phyloP scores from a whole-genome alignment of 164 flowering plant species.

The Sedum album region DNA sequence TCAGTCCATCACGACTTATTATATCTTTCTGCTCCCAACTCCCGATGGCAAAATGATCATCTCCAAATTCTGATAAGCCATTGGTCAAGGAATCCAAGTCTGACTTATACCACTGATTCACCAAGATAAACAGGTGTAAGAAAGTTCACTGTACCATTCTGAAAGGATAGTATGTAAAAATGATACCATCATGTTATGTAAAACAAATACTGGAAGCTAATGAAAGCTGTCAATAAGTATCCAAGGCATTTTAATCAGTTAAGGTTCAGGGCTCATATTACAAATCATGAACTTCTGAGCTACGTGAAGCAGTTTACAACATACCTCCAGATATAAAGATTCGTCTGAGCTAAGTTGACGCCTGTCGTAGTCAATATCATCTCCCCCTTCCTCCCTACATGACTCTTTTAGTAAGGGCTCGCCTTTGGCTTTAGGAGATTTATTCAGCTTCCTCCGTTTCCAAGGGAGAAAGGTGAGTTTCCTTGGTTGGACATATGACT shows the following conservation, averaged over 20 bases:
- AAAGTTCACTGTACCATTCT: background rate
- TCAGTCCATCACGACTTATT: slow-evolving; percentile 74
- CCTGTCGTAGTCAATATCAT: slow-evolving; percentile 94
- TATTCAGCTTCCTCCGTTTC: slow-evolving; percentile 88
- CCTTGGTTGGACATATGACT: slow-evolving; percentile 35
- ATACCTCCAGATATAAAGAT: slow-evolving; percentile 51
- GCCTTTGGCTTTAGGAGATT: slow-evolving; percentile 89
- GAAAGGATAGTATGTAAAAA: background rate
- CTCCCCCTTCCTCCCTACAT: slow-evolving; percentile 97
- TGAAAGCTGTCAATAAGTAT: background rate
- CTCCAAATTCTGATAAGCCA: slow-evolving; percentile 89
- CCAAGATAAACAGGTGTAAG: background rate
- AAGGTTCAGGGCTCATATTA: too few species aligned
- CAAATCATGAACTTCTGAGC: background rate
- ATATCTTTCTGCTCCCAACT: slow-evolving; percentile 87
- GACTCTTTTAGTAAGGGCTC: slow-evolving; percentile 90
- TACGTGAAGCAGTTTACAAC: slow-evolving; percentile 9
- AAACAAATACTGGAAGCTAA: background rate
- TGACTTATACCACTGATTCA: slow-evolving; percentile 50
- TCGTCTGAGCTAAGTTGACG: slow-evolving; percentile 94
- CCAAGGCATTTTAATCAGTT: background rate
- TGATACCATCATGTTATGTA: background rate
- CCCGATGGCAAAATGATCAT: slow-evolving; percentile 87
- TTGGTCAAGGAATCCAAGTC: slow-evolving; percentile 62
- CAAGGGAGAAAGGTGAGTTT: slow-evolving; percentile 78